Evolutionary conservation across 306 rosid species (phyloP), one percentile per base, ranked within the genome.

Genomic region (Cucurbita argyrosperma): DNA sequence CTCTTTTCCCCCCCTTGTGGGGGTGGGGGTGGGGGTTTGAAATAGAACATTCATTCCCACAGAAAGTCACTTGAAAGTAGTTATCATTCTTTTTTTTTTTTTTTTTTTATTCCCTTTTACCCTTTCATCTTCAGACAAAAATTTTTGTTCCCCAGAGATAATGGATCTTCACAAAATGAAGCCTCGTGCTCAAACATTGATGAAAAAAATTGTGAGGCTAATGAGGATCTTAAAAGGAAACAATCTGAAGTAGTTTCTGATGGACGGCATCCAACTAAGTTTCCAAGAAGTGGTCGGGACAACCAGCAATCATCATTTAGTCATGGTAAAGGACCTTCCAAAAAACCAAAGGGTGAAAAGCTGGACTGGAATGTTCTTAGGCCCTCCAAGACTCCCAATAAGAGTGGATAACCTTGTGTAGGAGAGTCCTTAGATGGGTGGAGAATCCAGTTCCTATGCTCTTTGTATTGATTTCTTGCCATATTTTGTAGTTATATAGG

Each of bases 361-460:
- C 82, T 92, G 74, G 79, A 88, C 77, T 90, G 89, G 88, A 92
- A 76, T 4, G 82, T 84, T 70, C 98, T 92, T 78, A 83, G 96
- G 84, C 86, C 89, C 45, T 77, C 90, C 75, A 82, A 76, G 78
- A 61, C 72, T 81, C 83, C 53, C 82, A 83, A 59, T 66, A 83
- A 71, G 81, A 80, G 81, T 67, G 76, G 83, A 43, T 81, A 83
- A 86, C 63, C 76, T 68, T 78, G 47, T 53, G 43, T 78, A 59
- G 74, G 77, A 66, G 75, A 71, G 55, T 60, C 54, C 16, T 59
- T 74, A 56, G 62, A 57, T 35, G 42, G 76, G 67, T 26, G 64
- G 50, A 37, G 39, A 37, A 72, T 72, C 64, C 35, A 55, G 62
- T 58, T 38, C 62, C 76, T 50, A 40, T 69, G 58, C 56, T 57